phyloP scores from a whole-genome alignment of 495 filamentous ascomycete species.

The Penicillium soppii region DNA sequence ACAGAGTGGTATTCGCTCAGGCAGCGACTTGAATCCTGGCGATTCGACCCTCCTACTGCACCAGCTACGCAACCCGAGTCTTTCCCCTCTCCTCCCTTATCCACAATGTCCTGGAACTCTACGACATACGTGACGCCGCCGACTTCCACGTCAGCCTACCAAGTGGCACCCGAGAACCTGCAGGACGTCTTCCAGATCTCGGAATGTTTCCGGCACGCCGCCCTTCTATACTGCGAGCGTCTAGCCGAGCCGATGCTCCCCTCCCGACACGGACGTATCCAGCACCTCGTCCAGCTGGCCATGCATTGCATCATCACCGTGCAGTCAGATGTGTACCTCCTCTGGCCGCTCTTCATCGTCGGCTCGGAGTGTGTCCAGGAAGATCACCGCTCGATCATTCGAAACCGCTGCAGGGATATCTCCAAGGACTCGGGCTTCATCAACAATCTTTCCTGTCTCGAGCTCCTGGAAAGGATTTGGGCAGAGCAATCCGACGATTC shows the following conservation, averaged over 20 bases:
- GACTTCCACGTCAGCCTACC: constrained; percentile 24
- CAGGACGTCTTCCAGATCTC: constrained; percentile 66
- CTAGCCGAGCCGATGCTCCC: constrained; percentile 76
- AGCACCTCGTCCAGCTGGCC: constrained; percentile 75
- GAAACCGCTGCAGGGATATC: constrained; percentile 78
- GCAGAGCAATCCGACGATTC: constrained; percentile 43
- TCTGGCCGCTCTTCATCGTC: constrained; percentile 92
- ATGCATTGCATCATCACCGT: constrained; percentile 80
- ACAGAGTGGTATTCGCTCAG: constrained; percentile 80
- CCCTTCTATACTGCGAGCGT: constrained; percentile 87
- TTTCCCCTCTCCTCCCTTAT: constrained; percentile 23
- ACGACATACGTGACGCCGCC: constrained; percentile 32
- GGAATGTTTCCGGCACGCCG: constrained; percentile 86
- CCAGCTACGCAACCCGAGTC: constrained; percentile 12
- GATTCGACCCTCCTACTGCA: constrained; percentile 58
- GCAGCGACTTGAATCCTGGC: constrained; percentile 75
- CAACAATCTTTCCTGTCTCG: constrained; percentile 85
- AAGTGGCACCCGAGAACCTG: constrained; percentile 38
- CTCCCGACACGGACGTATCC: constrained; percentile 75
- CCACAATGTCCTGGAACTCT: constrained; percentile 37
- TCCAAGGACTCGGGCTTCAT: constrained; percentile 85
- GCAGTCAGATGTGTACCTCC: constrained; percentile 80
- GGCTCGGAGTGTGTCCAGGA: constrained; percentile 89
- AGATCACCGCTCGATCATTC: constrained; percentile 72
- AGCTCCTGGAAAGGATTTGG: constrained; percentile 86